phyloP scores from a whole-genome alignment of 352 stramenopile species.

The Phytophthora quininea region DNA sequence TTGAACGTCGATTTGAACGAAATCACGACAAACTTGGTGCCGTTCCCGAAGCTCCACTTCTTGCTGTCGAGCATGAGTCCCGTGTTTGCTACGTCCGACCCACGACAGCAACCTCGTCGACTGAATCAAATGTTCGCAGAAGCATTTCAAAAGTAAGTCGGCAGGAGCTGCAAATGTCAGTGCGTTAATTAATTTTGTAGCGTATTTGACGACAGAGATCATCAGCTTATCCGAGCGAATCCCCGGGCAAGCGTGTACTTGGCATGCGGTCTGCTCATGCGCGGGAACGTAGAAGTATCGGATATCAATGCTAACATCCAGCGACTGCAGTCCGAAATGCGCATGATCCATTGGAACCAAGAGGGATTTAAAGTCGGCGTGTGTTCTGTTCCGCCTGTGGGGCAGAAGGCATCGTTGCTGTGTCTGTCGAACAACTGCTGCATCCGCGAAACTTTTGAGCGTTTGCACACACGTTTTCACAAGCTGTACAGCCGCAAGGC shows the following conservation, averaged over 20 bases:
- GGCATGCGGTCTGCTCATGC: slow-evolving; percentile 85
- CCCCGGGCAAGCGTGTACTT: slow-evolving; percentile 78
- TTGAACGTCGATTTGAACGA: slow-evolving; percentile 99
- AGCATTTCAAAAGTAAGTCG: slow-evolving; percentile 60
- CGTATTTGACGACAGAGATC: slow-evolving; percentile 43
- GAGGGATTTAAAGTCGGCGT: slow-evolving; percentile 92
- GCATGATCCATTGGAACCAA: slow-evolving; percentile 92
- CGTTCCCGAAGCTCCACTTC: slow-evolving; percentile 99
- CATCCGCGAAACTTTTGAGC: slow-evolving; percentile 84
- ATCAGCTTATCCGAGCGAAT: slow-evolving; percentile 82
- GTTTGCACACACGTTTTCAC: slow-evolving; percentile 78
- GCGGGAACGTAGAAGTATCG: slow-evolving; percentile 86
- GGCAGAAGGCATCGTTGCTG: slow-evolving; percentile 68
- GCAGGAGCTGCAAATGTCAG: background rate
- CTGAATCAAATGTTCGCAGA: slow-evolving; percentile 74
- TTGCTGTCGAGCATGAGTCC: slow-evolving; percentile 91
- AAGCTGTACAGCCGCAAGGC: slow-evolving; percentile 81
- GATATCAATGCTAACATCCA: slow-evolving; percentile 91
- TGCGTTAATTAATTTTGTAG: slow-evolving; percentile 6
- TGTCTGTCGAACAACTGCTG: slow-evolving; percentile 90
- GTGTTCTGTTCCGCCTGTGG: slow-evolving; percentile 68
- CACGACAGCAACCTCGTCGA: slow-evolving; percentile 57
- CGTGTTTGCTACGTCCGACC: slow-evolving; percentile 50
- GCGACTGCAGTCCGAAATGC: slow-evolving; percentile 75
- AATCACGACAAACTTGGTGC: slow-evolving; percentile 99